These are phyloP conservation scores for Sarcomyxa edulis DNA, from an alignment of 768 basidiomycete species.

Conservation along the genomic window DNA sequence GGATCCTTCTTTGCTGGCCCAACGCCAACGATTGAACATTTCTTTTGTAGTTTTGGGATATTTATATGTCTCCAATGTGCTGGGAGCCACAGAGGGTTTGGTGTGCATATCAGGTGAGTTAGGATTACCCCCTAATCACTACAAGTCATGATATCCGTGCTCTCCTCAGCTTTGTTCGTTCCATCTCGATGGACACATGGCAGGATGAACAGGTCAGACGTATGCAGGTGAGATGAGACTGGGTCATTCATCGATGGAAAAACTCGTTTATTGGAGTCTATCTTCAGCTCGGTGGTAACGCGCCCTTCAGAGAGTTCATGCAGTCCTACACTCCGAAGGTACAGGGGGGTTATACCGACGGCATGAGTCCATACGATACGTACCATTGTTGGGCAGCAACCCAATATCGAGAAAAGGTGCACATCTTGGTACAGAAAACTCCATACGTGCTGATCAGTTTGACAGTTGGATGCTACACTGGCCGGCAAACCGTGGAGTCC, in stretches of 20 bases:
- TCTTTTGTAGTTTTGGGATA: slow-evolving; percentile 59
- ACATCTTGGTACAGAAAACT: slow-evolving; percentile 10
- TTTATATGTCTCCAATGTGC: slow-evolving; percentile 92
- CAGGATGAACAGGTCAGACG: slow-evolving; percentile 80
- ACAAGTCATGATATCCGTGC: slow-evolving; percentile 13
- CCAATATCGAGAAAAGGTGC: slow-evolving; percentile 92
- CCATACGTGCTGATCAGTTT: slow-evolving; percentile 6
- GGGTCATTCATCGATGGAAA: neutral
- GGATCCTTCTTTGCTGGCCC: slow-evolving; percentile 9
- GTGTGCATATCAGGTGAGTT: slow-evolving; percentile 82
- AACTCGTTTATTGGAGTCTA: slow-evolving; percentile 5
- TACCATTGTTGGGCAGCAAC: slow-evolving; percentile 94
- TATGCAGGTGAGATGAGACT: slow-evolving; percentile 69
- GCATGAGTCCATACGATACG: slow-evolving; percentile 61
- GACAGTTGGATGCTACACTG: slow-evolving; percentile 70
- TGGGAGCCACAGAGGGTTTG: slow-evolving; percentile 82
- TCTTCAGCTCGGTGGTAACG: slow-evolving; percentile 80
- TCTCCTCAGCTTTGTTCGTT: slow-evolving; percentile 73
- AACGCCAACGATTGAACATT: slow-evolving; percentile 3
- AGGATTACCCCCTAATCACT: slow-evolving; percentile 10
- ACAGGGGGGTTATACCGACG: slow-evolving; percentile 64
- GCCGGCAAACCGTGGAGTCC: slow-evolving; percentile 78
- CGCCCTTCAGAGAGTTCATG: slow-evolving; percentile 75
- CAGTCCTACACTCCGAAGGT: slow-evolving; percentile 59
- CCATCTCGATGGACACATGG: slow-evolving; percentile 97